Base-by-base conservation (phyloP, 192 early-diverging fungal genomes). In the Funneliformis mosseae region DNA sequence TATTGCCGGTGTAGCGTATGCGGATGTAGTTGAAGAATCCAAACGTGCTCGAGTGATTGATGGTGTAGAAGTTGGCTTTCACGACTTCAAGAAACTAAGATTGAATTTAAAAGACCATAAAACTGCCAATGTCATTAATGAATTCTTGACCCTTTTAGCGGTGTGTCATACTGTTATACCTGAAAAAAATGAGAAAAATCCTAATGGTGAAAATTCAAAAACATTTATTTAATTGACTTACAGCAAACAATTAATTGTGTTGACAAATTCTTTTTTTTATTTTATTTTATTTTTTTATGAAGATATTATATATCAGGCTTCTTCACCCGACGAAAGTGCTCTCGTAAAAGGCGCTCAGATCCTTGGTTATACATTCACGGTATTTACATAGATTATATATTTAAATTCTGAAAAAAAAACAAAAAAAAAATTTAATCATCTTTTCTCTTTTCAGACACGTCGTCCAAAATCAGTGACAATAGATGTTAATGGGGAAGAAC, bases 81-180 rank as follows among this genome's bases (percentile, higher is more conserved):
- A 91, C 79, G 89, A 89, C 74, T 90, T 93, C 83, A 85, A 84
- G 42, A 90, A 91, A 81, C 75, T 93, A 69, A 75, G 85, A 43
- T 89, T 91, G 39, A 91, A 94, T 72, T 79, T 92, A 23, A 85
- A 82, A 23, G 81, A 80, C 7, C 90, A 92, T 81, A 83, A 88
- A 18, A 92, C 88, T 42, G 90, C 89, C 5, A 83, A 85, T 63
- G 84, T 92, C 42, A 93, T 98, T 70, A 88, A 93, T 38, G 96
- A 98, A 86, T 99, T 99, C 79, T 89, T 98, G 78, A 92, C 92
- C 38, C 83, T 98, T 14, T 88, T 99, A 23, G 92, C 96, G 23
- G 94, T 95, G 8, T 99, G 98, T 84, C 98, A 99, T 82, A 99
- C 98, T 5, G 98, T 99, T 23, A 99, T 99, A 83, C 97, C 98